phyloP scores from a whole-genome alignment of 2,329 filamentous ascomycete species.

The Stemphylium lycopersici region DNA sequence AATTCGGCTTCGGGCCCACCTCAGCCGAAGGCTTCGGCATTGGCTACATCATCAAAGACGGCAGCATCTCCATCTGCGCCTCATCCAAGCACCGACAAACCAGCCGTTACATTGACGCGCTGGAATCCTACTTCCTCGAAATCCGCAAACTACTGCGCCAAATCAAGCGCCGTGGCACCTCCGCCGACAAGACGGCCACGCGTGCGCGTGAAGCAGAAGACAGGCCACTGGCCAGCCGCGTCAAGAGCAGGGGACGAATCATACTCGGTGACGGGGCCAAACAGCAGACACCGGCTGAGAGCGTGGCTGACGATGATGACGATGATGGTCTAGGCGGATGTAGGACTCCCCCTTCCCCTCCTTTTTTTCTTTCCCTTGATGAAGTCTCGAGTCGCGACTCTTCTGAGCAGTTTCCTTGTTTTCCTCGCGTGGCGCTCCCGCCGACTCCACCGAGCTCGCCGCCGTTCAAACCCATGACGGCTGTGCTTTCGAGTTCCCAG shows the following conservation, averaged over 20 bases:
- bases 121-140: slow-evolving; percentile 90
- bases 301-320: slow-evolving; percentile 74
- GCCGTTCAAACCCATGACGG: slow-evolving; percentile 42
- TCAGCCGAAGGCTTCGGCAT: slow-evolving; percentile 95
- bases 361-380: slow-evolving; percentile 30
- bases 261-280: slow-evolving; percentile 67
- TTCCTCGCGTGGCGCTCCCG: slow-evolving; percentile 11
- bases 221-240: slow-evolving; percentile 52
- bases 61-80: slow-evolving; percentile 87
- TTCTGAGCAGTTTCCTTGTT: slow-evolving; percentile 18
- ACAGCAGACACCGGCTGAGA: slow-evolving; percentile 64
- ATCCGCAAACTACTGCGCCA: slow-evolving; percentile 82
- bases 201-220: slow-evolving; percentile 69
- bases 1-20: slow-evolving; percentile 96
- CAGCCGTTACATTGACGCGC: slow-evolving; percentile 82
- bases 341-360: slow-evolving; percentile 56
- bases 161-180: slow-evolving; percentile 63
- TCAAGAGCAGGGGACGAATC: slow-evolving; percentile 75
- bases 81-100: slow-evolving; percentile 95
- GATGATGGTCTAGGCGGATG: slow-evolving; percentile 92
- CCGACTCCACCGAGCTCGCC: slow-evolving; percentile 47
- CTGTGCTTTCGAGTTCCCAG: slow-evolving; percentile 39
- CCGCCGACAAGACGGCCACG: slow-evolving; percentile 60
- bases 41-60: slow-evolving; percentile 98
- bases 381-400: slow-evolving; percentile 19